Evolutionary conservation across 352 stramenopile genomes (phyloP), one percentile per base, ranked within the genome.

Genomic region (Phytophthora cactorum): DNA sequence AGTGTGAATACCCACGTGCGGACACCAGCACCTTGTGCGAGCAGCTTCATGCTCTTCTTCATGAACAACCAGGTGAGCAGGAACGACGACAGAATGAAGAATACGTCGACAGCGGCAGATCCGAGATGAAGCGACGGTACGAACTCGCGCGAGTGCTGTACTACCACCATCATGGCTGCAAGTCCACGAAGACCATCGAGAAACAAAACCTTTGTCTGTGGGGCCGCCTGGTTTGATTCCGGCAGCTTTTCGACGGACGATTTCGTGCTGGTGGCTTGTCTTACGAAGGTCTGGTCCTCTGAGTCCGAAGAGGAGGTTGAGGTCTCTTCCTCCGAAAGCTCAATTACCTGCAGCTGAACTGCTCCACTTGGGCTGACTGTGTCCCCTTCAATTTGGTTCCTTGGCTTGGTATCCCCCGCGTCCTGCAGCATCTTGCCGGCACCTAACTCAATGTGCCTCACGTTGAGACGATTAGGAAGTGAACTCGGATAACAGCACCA

Each of bases 51-150:
- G 15, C 50, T 65, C 41, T 75, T 81, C 27, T 65, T 68, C 54
- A 77, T 77, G 27, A 81, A 77, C 17, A 80, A 34, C 59, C 77
- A 66, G 10, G 75, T 83, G 6, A 80, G 57, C 31, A 80, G 45
- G 25, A 83, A 83, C 25, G 75, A 68, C 32, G 75, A 83, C 51
- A 83, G 62, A 44, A 84, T 75, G 56, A 84, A 81, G 60, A 84
- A 81, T 6, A 59, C 36, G 41, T 84, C 75, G n/a, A 84, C 75
- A 15, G 60, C 70, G 6, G 63, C 54, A 5, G 62, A 63, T 15
- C 72, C 75, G 10, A 79, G 47, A 53, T 77, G 66, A 11, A 65
- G 22, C 1, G 39, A 52, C 2, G 32, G 44, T 27, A 68, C 39
- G 41, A 76, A 70, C 32, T 65, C 59, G 25, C 44, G 53, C 25